These are phyloP conservation scores for Phytophthora kernoviae DNA, from an alignment of 352 stramenopile species.

Conservation along the genomic window DNA sequence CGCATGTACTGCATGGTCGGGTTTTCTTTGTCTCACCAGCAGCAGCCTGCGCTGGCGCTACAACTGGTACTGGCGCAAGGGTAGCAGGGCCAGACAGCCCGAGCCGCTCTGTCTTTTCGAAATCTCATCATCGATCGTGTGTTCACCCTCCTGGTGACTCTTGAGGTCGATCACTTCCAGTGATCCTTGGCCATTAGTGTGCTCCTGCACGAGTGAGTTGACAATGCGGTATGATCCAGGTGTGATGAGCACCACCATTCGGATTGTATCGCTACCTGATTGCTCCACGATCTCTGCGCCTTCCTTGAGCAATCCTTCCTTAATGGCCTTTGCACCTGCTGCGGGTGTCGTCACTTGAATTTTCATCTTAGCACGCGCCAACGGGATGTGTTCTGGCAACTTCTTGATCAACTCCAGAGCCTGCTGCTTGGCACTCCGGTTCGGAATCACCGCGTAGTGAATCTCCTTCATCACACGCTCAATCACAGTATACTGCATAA, in stretches of 20 bases:
- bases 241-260: slow-evolving; percentile 76
- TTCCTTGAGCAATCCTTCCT: slow-evolving; percentile 63
- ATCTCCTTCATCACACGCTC: slow-evolving; percentile 96
- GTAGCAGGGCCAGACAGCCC: slow-evolving; percentile 36
- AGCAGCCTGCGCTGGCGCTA: slow-evolving; percentile 10
- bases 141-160: slow-evolving; percentile 90
- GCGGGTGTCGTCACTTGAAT: slow-evolving; percentile 79
- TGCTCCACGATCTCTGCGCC: slow-evolving; percentile 73
- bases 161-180: slow-evolving; percentile 94
- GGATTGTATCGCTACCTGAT: slow-evolving; percentile 54
- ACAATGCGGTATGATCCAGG: slow-evolving; percentile 79
- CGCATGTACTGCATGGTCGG: slow-evolving; percentile 92
- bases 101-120: slow-evolving; percentile 84
- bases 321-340: slow-evolving; percentile 56
- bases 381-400: slow-evolving; percentile 92
- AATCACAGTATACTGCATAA: slow-evolving; percentile 91
- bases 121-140: slow-evolving; percentile 93
- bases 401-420: slow-evolving; percentile 97
- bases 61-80: slow-evolving; percentile 6
- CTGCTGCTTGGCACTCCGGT: slow-evolving; percentile 96
- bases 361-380: slow-evolving; percentile 98
- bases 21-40: slow-evolving; percentile 46
- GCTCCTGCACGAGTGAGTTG: slow-evolving; percentile 70
- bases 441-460: slow-evolving; percentile 95
- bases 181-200: slow-evolving; percentile 56